Base-by-base conservation (phyloP, 371 early-diverging fungal species). In the Lichtheimia corymbifera region DNA sequence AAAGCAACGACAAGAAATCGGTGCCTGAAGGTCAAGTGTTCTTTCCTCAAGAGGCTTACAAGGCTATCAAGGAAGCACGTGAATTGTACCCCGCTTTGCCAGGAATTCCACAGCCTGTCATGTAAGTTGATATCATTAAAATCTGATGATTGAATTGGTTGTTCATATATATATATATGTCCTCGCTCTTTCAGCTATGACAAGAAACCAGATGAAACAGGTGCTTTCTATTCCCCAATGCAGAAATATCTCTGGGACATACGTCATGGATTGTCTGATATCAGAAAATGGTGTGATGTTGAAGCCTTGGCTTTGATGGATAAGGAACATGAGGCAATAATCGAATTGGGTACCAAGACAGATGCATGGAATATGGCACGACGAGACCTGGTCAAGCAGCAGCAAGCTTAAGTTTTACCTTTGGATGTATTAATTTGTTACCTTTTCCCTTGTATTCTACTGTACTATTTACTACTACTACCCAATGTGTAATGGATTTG, bases 161-260 rank as follows among this genome's bases (percentile, higher is more conserved):
- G 42, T 11, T 35, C 17, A 55, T 41, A 12, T 28, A 42, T 20
- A 5, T 12, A 1, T 4, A 1, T 18, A 24, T 51, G 5, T 40
- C 43, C 1, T 61, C 20, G n/a, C 17, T 13, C 0, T 50, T 41
- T 30, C 51, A 70, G 70, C 17, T 67, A 59, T 22, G 30, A 44
- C 20, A 59, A 68, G 18, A 44, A 55, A 18, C 62, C 71, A 17
- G 80, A 80, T 58, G 64, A 77, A 13, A 77, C 76, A 2, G 80
- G 77, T 30, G 78, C 74, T n/a, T 73, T 65, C 27, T 81, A 77
- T 61, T 73, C 78, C 3, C 78, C 81, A 28, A 72, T 77, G 71
- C 81, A 81, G 53, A 62, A 65, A 41, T 81, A 76, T 41, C 61
- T 81, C 24, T 81, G 81, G 81, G 78, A 77, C 59, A 71, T 77